Base-by-base conservation (phyloP, 805 yeast genomes). In the Schizosaccharomyces japonicus region DNA sequence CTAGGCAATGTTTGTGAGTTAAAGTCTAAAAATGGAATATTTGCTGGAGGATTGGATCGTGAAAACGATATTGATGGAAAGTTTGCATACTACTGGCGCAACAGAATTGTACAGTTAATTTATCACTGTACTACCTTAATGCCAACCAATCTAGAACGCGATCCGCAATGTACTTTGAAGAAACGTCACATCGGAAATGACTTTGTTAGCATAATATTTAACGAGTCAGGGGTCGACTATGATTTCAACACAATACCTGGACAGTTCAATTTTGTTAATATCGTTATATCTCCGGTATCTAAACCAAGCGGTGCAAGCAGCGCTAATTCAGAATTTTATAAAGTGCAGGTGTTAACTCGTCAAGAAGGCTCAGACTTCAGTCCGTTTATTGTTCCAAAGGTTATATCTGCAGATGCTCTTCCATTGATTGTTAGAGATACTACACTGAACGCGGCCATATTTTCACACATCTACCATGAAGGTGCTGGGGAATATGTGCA, bases 181-280 rank as follows among this genome's bases (percentile, higher is more conserved):
- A 83, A 83, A 60, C 64, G 84, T 49, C 95, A 83, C 58, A 78
- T 83, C 52, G 95, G 95, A 5, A 83, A 83, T 62, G 72, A 82
- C 57, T 76, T 74, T 58, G 90, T 83, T 49, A 80, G 78, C 56
- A 73, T 83, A 23, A 83, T 70, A 58, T 84, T 76, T 64, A 81
- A 83, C 56, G 94, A 83, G 54, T 73, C 83, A 2, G 56, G 54
- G 10, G 59, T 61, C 4, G 71, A 74, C 3, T 80, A 80, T 61
- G 73, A 77, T 51, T 78, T 80, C 63, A 78, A 78, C 54, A 60
- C 73, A 39, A 72, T 82, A 51, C 70, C 71, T 58, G 72, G 83
- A 10, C 94, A 83, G 61, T 83, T 83, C 67, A 82, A 78, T 54
- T 82, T 82, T 58, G 66, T 84, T 58, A 80, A 78, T 53, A 73